Evolutionary conservation across 2,329 filamentous ascomycete species (phyloP).

Genomic region (Chrysosporium queenslandicum): DNA sequence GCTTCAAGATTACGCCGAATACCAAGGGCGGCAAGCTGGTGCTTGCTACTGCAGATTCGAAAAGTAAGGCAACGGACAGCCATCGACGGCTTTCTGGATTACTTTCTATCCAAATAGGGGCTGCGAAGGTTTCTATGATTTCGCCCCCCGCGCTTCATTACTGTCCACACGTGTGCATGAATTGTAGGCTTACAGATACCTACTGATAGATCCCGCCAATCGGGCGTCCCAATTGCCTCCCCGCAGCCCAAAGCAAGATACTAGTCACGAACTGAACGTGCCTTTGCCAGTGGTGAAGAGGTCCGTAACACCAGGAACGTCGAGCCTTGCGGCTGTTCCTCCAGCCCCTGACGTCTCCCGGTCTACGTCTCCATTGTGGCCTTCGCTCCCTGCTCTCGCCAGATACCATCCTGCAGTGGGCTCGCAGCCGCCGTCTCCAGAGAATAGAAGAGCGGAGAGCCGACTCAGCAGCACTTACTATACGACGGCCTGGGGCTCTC

Average conservation of each 20-base stretch:
- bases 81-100: neutral
- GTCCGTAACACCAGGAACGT: slow-evolving; percentile 30
- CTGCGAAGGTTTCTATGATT: neutral
- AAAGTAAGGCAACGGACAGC: slow-evolving; percentile 28
- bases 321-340: slow-evolving; percentile 31
- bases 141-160: slow-evolving; percentile 3
- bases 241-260: slow-evolving; percentile 24
- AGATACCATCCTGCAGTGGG: slow-evolving; percentile 28
- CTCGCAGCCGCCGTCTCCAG: slow-evolving; percentile 32
- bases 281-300: slow-evolving; percentile 25
- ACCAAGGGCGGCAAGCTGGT: slow-evolving; percentile 39
- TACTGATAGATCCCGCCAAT: slow-evolving; percentile 30
- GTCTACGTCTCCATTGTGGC: slow-evolving; percentile 11
- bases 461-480: slow-evolving; percentile 40
- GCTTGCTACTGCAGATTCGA: slow-evolving; percentile 41
- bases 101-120: neutral
- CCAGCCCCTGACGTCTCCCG: slow-evolving; percentile 27
- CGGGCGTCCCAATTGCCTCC: slow-evolving; percentile 28
- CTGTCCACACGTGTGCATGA: slow-evolving; percentile 12
- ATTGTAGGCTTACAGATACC: slow-evolving; percentile 32
- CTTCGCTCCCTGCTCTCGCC: slow-evolving; percentile 20
- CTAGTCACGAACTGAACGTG: slow-evolving; percentile 24
- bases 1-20: slow-evolving; percentile 38
- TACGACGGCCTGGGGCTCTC: slow-evolving; percentile 85
- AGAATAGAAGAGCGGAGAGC: slow-evolving; percentile 38